Evolutionary conservation across 169 alveolate species (phyloP).

Genomic region (Miamiensis avidus): DNA sequence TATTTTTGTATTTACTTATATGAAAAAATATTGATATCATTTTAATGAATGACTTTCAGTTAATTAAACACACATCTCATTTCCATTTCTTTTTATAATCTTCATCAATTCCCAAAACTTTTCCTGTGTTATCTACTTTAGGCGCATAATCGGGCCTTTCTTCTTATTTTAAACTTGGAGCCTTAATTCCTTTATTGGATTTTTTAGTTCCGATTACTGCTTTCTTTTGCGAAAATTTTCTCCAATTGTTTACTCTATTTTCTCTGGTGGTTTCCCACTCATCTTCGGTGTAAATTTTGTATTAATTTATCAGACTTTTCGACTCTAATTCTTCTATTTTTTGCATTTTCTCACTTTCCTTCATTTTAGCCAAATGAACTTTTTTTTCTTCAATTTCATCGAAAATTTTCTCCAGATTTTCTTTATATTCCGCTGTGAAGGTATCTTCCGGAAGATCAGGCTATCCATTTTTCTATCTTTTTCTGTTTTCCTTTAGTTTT

Average conservation of each 20-base stretch:
- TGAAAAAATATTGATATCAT: too few relatives aligned
- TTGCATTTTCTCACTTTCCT: constrained; percentile 54
- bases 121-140: constrained; percentile 24
- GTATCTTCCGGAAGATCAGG: constrained; percentile 74
- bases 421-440: constrained; percentile 60
- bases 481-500: constrained; percentile 50
- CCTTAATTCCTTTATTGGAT: constrained; percentile 50
- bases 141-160: constrained; percentile 53
- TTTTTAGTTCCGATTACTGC: constrained; percentile 55
- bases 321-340: constrained; percentile 63
- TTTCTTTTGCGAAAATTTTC: constrained; percentile 63
- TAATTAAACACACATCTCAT: too few relatives aligned
- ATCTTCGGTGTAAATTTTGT: constrained; percentile 60
- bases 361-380: constrained; percentile 58
- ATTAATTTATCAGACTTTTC: constrained; percentile 55
- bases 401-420: constrained; percentile 67
- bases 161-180: constrained; percentile 46
- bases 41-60: too few relatives aligned
- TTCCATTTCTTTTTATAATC: constrained; percentile 61
- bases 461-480: constrained; percentile 58
- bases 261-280: constrained; percentile 84
- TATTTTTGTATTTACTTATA: too few relatives aligned
- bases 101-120: constrained; percentile 57
- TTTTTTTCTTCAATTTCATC: constrained; percentile 78
- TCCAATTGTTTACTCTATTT: constrained; percentile 79